Evolutionary conservation across 202 grass and related monocot species (phyloP), one percentile per base, ranked within the genome.

Genomic region (Carex arenaria): DNA sequence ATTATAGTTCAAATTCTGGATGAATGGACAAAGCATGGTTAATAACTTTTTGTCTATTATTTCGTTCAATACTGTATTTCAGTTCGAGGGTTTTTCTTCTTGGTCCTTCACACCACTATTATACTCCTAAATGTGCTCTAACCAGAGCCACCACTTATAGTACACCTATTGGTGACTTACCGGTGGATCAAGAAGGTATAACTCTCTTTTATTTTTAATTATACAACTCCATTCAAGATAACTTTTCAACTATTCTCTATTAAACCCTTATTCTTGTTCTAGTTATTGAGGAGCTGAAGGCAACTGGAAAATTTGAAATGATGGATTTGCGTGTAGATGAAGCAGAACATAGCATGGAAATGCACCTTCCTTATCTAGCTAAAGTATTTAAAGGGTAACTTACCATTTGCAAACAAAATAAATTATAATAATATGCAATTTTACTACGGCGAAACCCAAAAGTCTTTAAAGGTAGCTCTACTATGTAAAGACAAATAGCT

Each of bases 301-400:
- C 87, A 84, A 95, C 96, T 32, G 87, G 91, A 70, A 95, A 95
- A 62, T 98, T 98, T 87, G 96, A 92, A 85, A 84, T 87, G 84
- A 98, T 98, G 96, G 92, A 98, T 81, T 85, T 92, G 84, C 89
- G 87, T 82, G 96, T 98, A 63, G 96, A 98, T 87, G 96, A 98
- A 91, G 96, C 96, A 74, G 96, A 98, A 88, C 96, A 98, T 90
- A 95, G 96, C 91, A 95, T 98, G 93, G 96, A 98, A 87, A 98
- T 98, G 96, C 96, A 95, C 91, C 89, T 98, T 81, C 93, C 96
- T 78, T 95, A 98, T 81, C 91, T 98, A 87, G 86, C 91, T 78
- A 95, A 98, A 90, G 93, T 98, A 34, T 98, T 95, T 59, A 88
- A 95, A 52, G 91, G 96, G 96, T 95, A 95, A 89, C 52, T 77